Evolutionary conservation across 2,329 filamentous ascomycete species (phyloP).

Genomic region (Cordyceps javanica): DNA sequence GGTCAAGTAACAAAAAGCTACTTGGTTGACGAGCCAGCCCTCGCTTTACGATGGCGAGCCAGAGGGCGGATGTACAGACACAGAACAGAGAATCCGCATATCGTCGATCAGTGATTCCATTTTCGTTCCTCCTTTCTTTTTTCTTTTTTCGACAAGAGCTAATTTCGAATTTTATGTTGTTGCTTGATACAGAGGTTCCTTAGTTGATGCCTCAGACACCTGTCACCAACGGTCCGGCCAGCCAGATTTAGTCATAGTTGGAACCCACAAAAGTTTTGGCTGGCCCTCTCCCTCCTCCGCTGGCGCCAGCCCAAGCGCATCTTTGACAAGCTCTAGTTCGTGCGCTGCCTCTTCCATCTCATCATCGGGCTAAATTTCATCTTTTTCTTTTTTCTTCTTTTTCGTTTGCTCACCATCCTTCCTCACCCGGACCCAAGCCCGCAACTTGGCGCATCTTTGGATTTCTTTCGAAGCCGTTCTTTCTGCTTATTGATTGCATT

Average conservation of each 20-base stretch:
- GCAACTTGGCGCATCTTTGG: not conserved
- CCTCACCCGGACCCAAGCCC: not conserved
- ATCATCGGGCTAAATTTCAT: not conserved
- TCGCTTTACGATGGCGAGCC: no score
- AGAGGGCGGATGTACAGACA: no score
- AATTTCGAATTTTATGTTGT: no score
- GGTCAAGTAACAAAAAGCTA: no score
- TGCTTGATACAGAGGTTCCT: no score
- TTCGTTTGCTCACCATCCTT: not conserved
- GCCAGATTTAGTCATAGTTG: slow-evolving; percentile 8
- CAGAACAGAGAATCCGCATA: no score
- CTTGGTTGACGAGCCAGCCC: no score
- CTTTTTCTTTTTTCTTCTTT: not conserved
- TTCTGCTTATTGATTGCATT: not conserved
- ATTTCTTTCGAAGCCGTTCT: not conserved
- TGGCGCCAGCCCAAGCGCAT: not conserved
- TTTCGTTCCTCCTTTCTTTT: no score
- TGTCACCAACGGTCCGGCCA: not conserved
- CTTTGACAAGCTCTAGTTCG: not conserved
- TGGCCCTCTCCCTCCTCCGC: not conserved
- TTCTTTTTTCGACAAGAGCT: no score
- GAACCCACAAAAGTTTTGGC: slow-evolving; percentile 5
- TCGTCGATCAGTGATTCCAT: no score
- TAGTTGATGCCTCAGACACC: slow-evolving; percentile 24
- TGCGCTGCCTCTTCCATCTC: slow-evolving; percentile 3